Evolutionary conservation across 1,139 yeast genomes (phyloP).

Genomic region (Yamadazyma songkhlaensis): DNA sequence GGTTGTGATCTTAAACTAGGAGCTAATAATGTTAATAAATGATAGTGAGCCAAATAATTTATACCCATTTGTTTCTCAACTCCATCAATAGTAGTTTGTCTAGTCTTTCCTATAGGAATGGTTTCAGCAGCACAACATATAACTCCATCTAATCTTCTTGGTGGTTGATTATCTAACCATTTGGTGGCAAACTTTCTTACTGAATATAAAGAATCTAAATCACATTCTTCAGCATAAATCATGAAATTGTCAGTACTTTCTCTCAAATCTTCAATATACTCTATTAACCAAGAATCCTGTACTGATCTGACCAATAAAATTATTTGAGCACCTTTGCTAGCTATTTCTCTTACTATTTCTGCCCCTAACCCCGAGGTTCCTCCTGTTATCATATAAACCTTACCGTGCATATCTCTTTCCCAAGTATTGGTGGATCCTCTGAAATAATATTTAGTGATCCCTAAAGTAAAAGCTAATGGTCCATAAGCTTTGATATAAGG

Average conservation of each 20-base stretch:
- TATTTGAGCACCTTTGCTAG: slow-evolving; percentile 81
- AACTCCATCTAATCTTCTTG: slow-evolving; percentile 85
- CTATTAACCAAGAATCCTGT: slow-evolving; percentile 74
- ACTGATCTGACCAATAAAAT: slow-evolving; percentile 66
- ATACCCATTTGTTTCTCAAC: slow-evolving; percentile 81
- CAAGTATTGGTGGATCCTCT: slow-evolving; percentile 80
- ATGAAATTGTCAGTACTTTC: slow-evolving; percentile 64
- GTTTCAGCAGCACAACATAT: slow-evolving; percentile 85
- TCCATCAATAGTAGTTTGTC: slow-evolving; percentile 75
- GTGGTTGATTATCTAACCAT: slow-evolving; percentile 91
- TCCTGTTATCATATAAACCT: slow-evolving; percentile 73
- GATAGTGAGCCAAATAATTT: slow-evolving; percentile 79
- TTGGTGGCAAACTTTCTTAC: slow-evolving; percentile 89
- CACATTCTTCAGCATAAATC: slow-evolving; percentile 87
- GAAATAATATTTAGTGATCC: slow-evolving; percentile 64
- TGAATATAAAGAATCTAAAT: slow-evolving; percentile 68
- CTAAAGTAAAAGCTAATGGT: slow-evolving; percentile 30
- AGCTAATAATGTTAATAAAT: slow-evolving; percentile 68
- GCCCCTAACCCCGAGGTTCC: slow-evolving; percentile 94
- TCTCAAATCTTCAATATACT: slow-evolving; percentile 75
- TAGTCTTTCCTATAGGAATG: slow-evolving; percentile 59
- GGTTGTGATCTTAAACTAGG: slow-evolving; percentile 89
- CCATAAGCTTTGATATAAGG: slow-evolving; percentile 47
- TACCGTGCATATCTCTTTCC: slow-evolving; percentile 91
- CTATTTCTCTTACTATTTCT: slow-evolving; percentile 68